Conservation (phyloP, 2,329 filamentous ascomycete species). For the Colletotrichum eremochloae region DNA sequence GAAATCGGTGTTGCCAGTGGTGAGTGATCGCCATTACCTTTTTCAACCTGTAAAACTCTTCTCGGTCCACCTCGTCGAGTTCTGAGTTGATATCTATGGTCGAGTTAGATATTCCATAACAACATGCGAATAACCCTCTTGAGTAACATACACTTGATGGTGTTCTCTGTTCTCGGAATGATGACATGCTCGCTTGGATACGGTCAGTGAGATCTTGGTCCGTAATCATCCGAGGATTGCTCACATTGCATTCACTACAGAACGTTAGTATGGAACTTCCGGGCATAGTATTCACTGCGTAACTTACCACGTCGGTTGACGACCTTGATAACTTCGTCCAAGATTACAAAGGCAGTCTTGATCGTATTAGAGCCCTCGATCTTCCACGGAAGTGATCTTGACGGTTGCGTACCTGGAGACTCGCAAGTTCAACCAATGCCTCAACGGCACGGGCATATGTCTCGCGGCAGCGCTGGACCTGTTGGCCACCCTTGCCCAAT, state of each 20-base stretch:
- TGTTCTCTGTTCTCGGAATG: conserved; percentile 97
- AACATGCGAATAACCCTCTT: not conserved
- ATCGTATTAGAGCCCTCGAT: conserved; percentile 27
- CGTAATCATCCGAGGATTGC: conserved; percentile 45
- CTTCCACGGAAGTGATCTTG: not conserved
- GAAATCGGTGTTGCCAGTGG: not conserved
- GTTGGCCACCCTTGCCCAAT: conserved; percentile 95
- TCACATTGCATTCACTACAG: conserved; percentile 89
- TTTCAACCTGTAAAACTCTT: conserved; percentile 98
- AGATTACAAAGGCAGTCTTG: conserved; percentile 93
- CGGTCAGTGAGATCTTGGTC: conserved; percentile 43
- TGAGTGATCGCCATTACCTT: conserved; percentile 64
- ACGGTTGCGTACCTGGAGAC: conserved; percentile 74
- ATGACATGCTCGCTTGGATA: conserved; percentile 84
- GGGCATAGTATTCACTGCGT: conserved; percentile 15
- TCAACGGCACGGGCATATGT: conserved; percentile 97
- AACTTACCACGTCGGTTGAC: conserved; percentile 89
- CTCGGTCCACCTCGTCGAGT: conserved; percentile 95
- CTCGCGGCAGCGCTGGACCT: conserved; percentile 94
- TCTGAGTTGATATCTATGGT: conserved; percentile 92
- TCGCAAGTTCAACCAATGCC: conserved; percentile 93
- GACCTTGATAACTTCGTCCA: conserved; percentile 99
- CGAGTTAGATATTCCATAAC: conserved; percentile 20
- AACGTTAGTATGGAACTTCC: conserved; percentile 15
- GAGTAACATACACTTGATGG: conserved; percentile 85